Conservation (phyloP, 768 basidiomycete species). For the Mycena leptocephala region DNA sequence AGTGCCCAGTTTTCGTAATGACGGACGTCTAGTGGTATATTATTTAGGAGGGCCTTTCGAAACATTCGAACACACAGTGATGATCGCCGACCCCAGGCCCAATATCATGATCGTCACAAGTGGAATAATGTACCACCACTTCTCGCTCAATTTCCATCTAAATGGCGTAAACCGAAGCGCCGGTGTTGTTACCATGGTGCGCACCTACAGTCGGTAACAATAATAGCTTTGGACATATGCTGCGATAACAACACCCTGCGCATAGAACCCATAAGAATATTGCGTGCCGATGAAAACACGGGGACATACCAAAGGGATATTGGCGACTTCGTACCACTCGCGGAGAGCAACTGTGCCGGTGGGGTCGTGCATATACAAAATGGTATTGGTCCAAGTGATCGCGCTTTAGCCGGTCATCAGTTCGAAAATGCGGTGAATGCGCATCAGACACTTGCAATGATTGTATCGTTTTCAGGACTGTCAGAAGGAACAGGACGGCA, state of each 20-base stretch:
- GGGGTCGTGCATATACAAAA: conserved; percentile 12
- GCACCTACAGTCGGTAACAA: too few relatives aligned
- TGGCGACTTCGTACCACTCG: conserved; percentile 11
- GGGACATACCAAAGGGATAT: conserved; percentile 15
- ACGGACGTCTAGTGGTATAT: not conserved
- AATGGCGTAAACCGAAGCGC: not conserved
- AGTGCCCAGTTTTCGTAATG: conserved; percentile 4
- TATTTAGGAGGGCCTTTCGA: not conserved
- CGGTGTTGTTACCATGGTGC: too few relatives aligned
- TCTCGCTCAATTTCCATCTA: conserved; percentile 7
- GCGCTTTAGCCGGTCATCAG: not conserved
- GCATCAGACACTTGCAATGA: not conserved
- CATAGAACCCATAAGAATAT: too few relatives aligned
- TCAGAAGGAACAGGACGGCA: conserved; percentile 3
- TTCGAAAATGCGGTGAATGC: not conserved
- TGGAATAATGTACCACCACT: not conserved
- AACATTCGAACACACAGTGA: conserved; percentile 9
- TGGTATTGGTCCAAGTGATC: conserved; percentile 15
- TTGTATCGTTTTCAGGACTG: conserved; percentile 10
- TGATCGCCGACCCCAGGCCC: conserved; percentile 8
- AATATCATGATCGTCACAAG: conserved; percentile 7
- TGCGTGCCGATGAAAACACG: not conserved
- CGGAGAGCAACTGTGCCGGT: not conserved
- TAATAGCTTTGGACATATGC: too few relatives aligned
- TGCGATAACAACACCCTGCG: too few relatives aligned